These are phyloP conservation scores for Oligophagozyma castellii DNA, from an alignment of 1,139 yeast species.

Conservation along the genomic window DNA sequence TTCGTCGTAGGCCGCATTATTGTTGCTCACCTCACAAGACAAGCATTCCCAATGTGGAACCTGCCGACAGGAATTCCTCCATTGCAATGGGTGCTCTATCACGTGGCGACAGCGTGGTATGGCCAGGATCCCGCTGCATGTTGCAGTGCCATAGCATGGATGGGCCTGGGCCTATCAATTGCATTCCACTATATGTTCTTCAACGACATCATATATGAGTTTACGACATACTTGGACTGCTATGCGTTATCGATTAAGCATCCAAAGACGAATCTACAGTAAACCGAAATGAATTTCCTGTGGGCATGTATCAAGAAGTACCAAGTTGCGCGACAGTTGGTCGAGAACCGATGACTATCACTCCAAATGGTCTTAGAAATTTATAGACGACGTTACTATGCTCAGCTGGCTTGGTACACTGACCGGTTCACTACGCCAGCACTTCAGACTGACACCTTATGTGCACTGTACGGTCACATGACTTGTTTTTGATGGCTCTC, in stretches of 20 bases:
- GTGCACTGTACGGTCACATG: too few relatives aligned
- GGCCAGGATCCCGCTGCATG: constrained; percentile 30
- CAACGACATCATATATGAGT: constrained; percentile 67
- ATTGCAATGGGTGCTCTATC: constrained; percentile 35
- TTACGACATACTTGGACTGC: constrained; percentile 71
- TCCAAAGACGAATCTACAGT: constrained; percentile 54
- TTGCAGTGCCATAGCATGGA: constrained; percentile 43
- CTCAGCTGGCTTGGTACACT: too few relatives aligned
- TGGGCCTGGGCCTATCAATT: constrained; percentile 59
- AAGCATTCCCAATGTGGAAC: constrained; percentile 57
- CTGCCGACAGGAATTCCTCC: constrained; percentile 57
- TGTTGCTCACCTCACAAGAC: constrained; percentile 72
- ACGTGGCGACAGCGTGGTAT: constrained; percentile 28
- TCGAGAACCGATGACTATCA: too few relatives aligned
- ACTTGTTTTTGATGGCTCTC: too few relatives aligned
- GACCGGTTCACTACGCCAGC: too few relatives aligned
- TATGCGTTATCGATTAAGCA: constrained; percentile 77
- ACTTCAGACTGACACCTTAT: too few relatives aligned
- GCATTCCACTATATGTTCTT: constrained; percentile 72
- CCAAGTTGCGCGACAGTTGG: too few relatives aligned
- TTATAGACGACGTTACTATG: too few relatives aligned
- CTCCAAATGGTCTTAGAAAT: too few relatives aligned
- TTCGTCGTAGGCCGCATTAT: constrained; percentile 85
- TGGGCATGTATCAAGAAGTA: too few relatives aligned
- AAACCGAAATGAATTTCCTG: too few relatives aligned